A percentile compares a stretch with the other conserved stretches of the same genome.
Evolutionary conservation across 2,329 filamentous ascomycete species (phyloP).

Genomic region (Paecilomyces fulvus): DNA sequence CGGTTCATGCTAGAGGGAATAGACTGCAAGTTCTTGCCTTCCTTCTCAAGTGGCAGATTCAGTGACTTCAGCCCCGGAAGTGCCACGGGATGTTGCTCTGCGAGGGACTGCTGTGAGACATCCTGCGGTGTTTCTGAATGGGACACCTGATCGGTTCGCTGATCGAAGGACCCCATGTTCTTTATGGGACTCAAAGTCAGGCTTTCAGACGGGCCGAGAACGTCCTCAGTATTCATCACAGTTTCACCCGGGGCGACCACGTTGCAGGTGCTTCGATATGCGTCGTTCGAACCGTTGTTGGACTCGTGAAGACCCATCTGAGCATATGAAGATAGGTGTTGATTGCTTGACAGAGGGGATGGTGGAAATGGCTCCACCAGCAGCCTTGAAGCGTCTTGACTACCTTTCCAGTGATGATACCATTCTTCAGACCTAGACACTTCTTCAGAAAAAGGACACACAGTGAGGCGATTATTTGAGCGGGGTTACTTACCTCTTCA

Average conservation of each 20-base stretch:
- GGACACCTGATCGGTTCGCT: background rate
- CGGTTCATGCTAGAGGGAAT: slow-evolving; percentile 3
- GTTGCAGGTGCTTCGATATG: slow-evolving; percentile 1
- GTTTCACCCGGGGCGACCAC: slow-evolving; percentile 2
- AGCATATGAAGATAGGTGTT: background rate
- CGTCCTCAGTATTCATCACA: background rate
- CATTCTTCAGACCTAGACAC: slow-evolving; percentile 19
- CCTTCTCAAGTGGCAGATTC: slow-evolving; percentile 3
- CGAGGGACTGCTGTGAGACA: background rate
- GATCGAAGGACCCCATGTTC: background rate
- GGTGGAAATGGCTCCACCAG: slow-evolving; percentile 10
- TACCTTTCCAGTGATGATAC: slow-evolving; percentile 22
- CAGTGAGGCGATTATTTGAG: background rate
- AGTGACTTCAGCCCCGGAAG: slow-evolving; percentile 7
- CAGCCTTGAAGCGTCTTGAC: slow-evolving; percentile 9
- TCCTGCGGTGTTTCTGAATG: background rate
- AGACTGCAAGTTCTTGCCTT: background rate
- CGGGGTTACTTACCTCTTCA: slow-evolving; percentile 38
- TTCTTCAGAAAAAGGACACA: background rate
- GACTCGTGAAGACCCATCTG: background rate
- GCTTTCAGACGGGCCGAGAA: slow-evolving; percentile 3
- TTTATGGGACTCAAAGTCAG: slow-evolving; percentile 6
- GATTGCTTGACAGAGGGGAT: background rate
- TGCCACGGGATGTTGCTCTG: slow-evolving; percentile 5
- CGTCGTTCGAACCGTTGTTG: background rate